Percentiles rank a stretch among this genome's conserved stretches.
Evolutionary conservation across 208 protist genomes (phyloP).

Genomic region (Trichomonas tenax): DNA sequence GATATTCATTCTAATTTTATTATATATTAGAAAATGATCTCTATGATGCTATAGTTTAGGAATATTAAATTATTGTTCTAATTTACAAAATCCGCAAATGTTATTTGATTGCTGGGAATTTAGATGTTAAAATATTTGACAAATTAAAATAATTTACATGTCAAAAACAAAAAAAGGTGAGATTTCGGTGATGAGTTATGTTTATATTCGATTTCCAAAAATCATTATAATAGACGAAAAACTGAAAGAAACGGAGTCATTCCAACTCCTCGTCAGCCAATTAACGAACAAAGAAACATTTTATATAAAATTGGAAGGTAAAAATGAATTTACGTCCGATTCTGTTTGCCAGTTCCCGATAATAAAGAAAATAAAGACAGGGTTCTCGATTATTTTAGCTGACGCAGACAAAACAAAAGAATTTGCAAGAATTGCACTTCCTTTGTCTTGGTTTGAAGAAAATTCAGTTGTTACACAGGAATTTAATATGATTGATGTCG

Average conservation of each 20-base stretch:
- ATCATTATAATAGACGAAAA: not conserved
- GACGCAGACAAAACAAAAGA: not conserved
- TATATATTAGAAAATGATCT: no score
- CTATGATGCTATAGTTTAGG: no score
- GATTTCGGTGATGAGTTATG: not conserved
- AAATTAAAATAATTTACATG: no score
- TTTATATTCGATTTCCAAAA: not conserved
- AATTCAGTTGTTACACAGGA: not conserved
- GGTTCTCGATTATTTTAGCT: not conserved
- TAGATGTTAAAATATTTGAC: no score
- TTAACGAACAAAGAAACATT: not conserved
- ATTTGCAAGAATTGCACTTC: not conserved
- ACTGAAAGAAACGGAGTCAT: not conserved
- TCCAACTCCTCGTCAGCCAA: not conserved
- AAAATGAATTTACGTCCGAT: not conserved
- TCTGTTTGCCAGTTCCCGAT: not conserved
- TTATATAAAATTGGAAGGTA: not conserved
- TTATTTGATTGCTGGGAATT: no score
- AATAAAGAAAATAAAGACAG: not conserved
- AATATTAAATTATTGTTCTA: no score
- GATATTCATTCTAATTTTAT: no score
- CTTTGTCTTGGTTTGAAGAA: not conserved
- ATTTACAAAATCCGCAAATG: no score
- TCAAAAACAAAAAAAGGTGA: no score
- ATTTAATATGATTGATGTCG: not conserved